phyloP scores from a whole-genome alignment of 73 alveolate genomes.

The Effrenium voratum region DNA sequence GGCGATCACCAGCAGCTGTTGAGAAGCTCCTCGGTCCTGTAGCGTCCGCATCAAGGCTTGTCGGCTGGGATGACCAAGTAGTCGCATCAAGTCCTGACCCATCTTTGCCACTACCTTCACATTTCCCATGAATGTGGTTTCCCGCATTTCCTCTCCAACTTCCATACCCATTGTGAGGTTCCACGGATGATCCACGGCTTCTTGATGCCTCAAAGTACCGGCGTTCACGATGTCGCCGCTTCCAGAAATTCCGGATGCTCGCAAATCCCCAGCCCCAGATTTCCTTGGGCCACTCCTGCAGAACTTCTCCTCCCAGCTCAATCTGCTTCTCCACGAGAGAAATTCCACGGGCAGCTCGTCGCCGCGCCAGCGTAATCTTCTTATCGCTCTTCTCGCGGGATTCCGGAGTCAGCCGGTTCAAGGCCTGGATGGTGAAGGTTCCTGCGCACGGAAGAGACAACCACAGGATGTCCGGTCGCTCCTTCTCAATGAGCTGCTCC shows the following conservation, averaged over 20 bases:
- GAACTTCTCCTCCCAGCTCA: background rate
- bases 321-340: background rate
- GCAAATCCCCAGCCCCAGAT: background rate
- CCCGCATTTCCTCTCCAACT: background rate
- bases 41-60: slow-evolving; percentile 19
- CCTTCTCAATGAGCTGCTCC: background rate
- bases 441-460: background rate
- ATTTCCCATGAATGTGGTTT: background rate
- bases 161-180: background rate
- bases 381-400: background rate
- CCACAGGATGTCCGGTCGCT: background rate
- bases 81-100: background rate
- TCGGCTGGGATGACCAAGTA: slow-evolving; percentile 22
- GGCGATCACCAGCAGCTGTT: background rate
- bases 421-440: slow-evolving; percentile 6
- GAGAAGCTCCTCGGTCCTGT: background rate
- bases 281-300: background rate
- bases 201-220: background rate
- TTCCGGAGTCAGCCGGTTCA: background rate
- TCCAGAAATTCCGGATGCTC: background rate
- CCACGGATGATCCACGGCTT: background rate
- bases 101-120: background rate
- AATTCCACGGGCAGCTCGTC: too few relatives aligned
- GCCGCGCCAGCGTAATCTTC: background rate
- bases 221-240: background rate